phyloP scores from a whole-genome alignment of 345 rosid genomes.

The Sapria himalayana region DNA sequence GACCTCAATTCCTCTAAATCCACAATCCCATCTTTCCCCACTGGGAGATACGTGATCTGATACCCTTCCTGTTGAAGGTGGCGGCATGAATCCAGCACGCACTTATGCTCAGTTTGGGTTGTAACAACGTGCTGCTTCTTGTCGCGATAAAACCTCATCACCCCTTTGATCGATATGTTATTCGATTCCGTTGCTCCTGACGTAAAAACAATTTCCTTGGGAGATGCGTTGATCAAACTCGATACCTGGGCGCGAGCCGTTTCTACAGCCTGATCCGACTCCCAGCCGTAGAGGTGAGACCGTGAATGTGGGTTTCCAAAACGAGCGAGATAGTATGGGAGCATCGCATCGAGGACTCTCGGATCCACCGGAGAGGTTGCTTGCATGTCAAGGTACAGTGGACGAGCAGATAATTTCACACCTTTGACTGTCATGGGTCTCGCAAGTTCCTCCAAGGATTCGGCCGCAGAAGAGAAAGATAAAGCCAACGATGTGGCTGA shows the following conservation, averaged over 20 bases:
- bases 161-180: conserved; percentile 73
- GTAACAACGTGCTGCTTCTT: conserved; percentile 80
- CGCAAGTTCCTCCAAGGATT: conserved; percentile 17
- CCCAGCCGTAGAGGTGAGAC: conserved; percentile 94
- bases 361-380: conserved; percentile 88
- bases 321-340: conserved; percentile 40
- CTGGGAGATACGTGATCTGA: conserved; percentile 77
- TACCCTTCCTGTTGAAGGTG: conserved; percentile 92
- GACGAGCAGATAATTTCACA: conserved; percentile 42
- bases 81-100: conserved; percentile 84
- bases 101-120: conserved; percentile 93
- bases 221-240: conserved; percentile 56
- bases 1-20: conserved; percentile 42
- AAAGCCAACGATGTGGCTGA: conserved; percentile 19
- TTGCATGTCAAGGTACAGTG: conserved; percentile 64
- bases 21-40: conserved; percentile 43
- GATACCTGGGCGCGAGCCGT: conserved; percentile 60
- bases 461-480: neutral
- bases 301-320: conserved; percentile 94
- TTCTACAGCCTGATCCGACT: conserved; percentile 75
- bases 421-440: conserved; percentile 41
- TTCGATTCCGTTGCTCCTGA: conserved; percentile 96
- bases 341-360: conserved; percentile 71
- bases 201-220: conserved; percentile 72
- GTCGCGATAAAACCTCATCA: conserved; percentile 77